Conservation (phyloP, 2,329 filamentous ascomycete species). For the Talaromyces sp. region DNA sequence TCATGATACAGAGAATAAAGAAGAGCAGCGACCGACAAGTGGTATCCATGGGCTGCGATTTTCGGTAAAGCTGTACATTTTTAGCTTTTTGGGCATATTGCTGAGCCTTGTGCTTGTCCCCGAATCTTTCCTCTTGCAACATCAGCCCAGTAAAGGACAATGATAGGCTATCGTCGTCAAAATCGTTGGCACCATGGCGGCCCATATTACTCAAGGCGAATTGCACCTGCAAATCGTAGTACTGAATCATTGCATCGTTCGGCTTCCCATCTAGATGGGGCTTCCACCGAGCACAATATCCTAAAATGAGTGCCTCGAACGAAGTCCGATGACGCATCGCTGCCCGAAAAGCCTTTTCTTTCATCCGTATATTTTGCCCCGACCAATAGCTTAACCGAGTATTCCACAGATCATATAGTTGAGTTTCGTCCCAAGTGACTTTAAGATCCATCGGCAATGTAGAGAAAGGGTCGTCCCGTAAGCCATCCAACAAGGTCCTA, state of each 20-base stretch:
- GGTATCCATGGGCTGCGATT: constrained; percentile 20
- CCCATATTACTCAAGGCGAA: constrained; percentile 23
- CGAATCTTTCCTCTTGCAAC: constrained; percentile 35
- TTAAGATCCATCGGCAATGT: constrained; percentile 20
- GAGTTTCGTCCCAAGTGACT: constrained; percentile 17
- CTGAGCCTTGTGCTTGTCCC: constrained; percentile 21
- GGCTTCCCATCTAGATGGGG: constrained; percentile 20
- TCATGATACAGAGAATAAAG: constrained; percentile 28
- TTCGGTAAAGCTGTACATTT: constrained; percentile 26
- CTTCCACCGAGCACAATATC: constrained; percentile 34
- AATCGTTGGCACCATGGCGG: constrained; percentile 11
- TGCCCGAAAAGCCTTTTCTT: constrained; percentile 29
- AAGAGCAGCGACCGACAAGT: constrained; percentile 26
- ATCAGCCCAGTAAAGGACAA: constrained; percentile 32
- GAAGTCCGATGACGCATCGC: constrained; percentile 29
- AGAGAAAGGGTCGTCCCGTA: constrained; percentile 27
- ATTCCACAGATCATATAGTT: constrained; percentile 31
- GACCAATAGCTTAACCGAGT: constrained; percentile 37
- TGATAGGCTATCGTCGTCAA: constrained; percentile 25
- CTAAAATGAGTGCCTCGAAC: constrained; percentile 32
- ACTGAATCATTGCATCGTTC: constrained; percentile 21
- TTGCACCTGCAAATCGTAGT: constrained; percentile 22
- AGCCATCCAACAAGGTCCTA: constrained; percentile 22
- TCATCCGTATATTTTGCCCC: constrained; percentile 33
- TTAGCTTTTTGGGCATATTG: constrained; percentile 20